A percentile compares a stretch with the other conserved stretches of the same genome.
These are phyloP conservation scores for Mucuna pruriens DNA, from an alignment of 306 rosid species.

Conservation along the genomic window DNA sequence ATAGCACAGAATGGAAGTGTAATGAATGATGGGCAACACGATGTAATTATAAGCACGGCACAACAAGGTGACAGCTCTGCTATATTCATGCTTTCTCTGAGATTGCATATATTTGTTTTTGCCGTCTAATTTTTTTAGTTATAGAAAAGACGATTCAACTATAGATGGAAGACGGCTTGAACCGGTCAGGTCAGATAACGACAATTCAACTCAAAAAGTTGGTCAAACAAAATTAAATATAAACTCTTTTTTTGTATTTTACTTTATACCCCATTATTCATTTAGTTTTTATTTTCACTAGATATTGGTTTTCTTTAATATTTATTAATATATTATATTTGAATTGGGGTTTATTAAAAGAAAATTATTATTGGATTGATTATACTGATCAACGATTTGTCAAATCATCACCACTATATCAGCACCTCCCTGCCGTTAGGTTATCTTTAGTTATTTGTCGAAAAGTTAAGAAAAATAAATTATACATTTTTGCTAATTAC, in stretches of 20 bases:
- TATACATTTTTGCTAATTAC: too few relatives aligned
- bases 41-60: not conserved
- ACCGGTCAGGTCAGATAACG: not conserved
- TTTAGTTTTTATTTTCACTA: not conserved
- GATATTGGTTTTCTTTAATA: not conserved
- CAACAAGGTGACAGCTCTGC: not conserved
- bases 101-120: not conserved
- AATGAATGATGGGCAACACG: slow-evolving; percentile 27
- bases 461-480: too few relatives aligned
- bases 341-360: not conserved
- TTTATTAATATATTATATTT: not conserved
- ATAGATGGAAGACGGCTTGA: not conserved
- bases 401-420: not conserved
- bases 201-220: not conserved
- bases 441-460: not conserved
- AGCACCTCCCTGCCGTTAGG: not conserved
- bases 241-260: too few relatives aligned
- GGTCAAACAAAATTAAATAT: not conserved
- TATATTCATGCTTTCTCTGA: not conserved
- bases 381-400: not conserved
- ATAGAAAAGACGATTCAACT: not conserved
- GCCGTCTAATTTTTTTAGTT: not conserved
- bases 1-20: not conserved
- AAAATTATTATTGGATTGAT: not conserved
- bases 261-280: too few relatives aligned